Base-by-base conservation (phyloP, 805 yeast species). In the Candida qinlingensis region DNA sequence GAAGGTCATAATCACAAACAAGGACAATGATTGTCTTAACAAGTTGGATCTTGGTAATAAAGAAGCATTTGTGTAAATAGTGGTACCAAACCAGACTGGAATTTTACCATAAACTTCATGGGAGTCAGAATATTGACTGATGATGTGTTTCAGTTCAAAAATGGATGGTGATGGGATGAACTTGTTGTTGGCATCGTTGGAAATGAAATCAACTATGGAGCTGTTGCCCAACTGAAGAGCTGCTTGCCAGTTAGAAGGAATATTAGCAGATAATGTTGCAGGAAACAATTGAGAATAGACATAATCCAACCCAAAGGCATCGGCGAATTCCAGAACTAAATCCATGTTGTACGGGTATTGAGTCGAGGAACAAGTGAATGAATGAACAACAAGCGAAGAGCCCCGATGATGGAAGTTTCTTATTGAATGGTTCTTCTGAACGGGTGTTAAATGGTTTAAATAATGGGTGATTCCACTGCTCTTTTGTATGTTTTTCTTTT, bases 301-400 rank as follows among this genome's bases (percentile, higher is more conserved):
- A 63, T 72, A 74, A 70, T 94, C 99, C 44, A 92, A 77, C 30
- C 81, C 59, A 58, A 70, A 87, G 42, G 87, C 74, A 68, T 94
- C 99, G 41, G 73, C 69, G 27, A 81, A 71, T 67, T 94, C 99
- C 45, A 94, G 76, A 27, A 89, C 90, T 61, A 94, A 72, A 84
- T 94, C 99, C 99, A 94, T 92, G 27, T 28, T 34, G 43, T 25
- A 7, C 12, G n/a, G 49, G 42, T 63, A 19, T 25, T 29, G 37
- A 30, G 30, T 6, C 12, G 28, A 34, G 29, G 12, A 49, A 34
- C 19, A 10, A 25, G 28, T 19, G 38, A 4, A 10, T n/a, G 10
- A 12, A 27, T 31, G 11, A 19, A 19, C 19, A 19, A 3, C 19
- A 19, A 19, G 19, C 19, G 19, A 19, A 19, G 19, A 19, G 19